Evolutionary conservation across 257 asterid species (phyloP), one percentile per base, ranked within the genome.

Genomic region (Paulownia fortunei): DNA sequence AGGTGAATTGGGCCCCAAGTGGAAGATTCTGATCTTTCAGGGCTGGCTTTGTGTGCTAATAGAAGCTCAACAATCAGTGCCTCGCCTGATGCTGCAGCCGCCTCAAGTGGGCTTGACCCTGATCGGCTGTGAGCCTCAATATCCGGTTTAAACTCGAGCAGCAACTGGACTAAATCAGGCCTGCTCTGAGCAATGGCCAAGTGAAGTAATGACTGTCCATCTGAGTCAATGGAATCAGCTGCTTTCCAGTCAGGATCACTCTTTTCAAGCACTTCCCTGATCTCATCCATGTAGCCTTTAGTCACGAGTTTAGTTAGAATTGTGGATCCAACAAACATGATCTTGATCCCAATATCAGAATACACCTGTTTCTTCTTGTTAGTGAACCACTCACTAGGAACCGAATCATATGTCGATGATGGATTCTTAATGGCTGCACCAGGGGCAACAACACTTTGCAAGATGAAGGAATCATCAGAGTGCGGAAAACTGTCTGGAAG

Each of bases 361-460:
- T 89, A 93, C 18, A 93, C 97, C 78, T 93, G 98, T 42, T 91
- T 93, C 86, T 83, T 93, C 86, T 87, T 93, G 9, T 92, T 88
- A 0, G 93, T 91, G 69, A 93, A 91, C 98, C 97, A 93, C 54
- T 93, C 94, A n/a, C 6, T 81, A 0, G 94, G 96, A 23, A 93
- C 89, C 0, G 86, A 34, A 23, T 89, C 92, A 21, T 76, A 72
- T 0, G 85, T 81, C 0, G 92, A 62, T 0, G 89, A 68, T 0
- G 86, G 79, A 63, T 84, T 86, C 87, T 88, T 89, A 16, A 81
- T 39, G 0, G 89, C 76, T 0, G 97, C 93, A 0, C 96, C 94
- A 0, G 97, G 97, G 0, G 89, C 94, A 37, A 93, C 98, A 8
- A 89, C 94, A 47, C 97, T 91, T 71, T 89, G 98, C 70, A 93